phyloP scores from a whole-genome alignment of 164 flowering plant genomes.

The Malania oleifera region DNA sequence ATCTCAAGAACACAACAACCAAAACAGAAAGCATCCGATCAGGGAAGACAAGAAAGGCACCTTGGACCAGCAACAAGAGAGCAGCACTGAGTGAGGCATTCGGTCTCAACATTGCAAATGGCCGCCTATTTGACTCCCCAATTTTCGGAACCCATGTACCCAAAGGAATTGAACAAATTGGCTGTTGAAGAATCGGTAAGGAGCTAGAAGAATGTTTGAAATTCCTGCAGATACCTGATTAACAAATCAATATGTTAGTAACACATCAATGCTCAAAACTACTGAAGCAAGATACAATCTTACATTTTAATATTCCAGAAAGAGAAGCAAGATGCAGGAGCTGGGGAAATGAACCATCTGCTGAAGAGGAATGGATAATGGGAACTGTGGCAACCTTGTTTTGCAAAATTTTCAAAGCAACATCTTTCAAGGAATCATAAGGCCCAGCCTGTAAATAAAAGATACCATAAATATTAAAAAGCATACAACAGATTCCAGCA shows the following conservation, averaged over 20 bases:
- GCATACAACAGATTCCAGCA: no score
- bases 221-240: slow-evolving; percentile 78
- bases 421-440: slow-evolving; percentile 71
- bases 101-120: slow-evolving; percentile 74
- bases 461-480: no score
- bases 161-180: slow-evolving; percentile 27
- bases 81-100: slow-evolving; percentile 78
- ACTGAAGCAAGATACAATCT: slow-evolving; percentile 19
- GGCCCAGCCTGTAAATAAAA: slow-evolving; percentile 98
- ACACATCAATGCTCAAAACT: slow-evolving; percentile 3
- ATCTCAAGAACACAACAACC: no score
- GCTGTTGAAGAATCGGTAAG: slow-evolving; percentile 49
- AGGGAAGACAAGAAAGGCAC: slow-evolving; percentile 24
- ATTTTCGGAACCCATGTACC: slow-evolving; percentile 1
- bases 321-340: slow-evolving; percentile 86
- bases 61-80: slow-evolving; percentile 68
- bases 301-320: slow-evolving; percentile 85
- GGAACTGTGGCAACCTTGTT: slow-evolving; percentile 74
- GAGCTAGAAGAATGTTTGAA: slow-evolving; percentile 49
- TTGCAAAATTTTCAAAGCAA: slow-evolving; percentile 70
- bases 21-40: no score
- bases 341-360: slow-evolving; percentile 79
- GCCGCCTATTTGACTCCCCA: slow-evolving; percentile 27
- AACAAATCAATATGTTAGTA: slow-evolving; percentile 18
- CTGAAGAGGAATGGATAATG: slow-evolving; percentile 57